These are phyloP conservation scores for Phialemonium atrogriseum DNA, from an alignment of 2,329 filamentous ascomycete species.

Conservation along the genomic window DNA sequence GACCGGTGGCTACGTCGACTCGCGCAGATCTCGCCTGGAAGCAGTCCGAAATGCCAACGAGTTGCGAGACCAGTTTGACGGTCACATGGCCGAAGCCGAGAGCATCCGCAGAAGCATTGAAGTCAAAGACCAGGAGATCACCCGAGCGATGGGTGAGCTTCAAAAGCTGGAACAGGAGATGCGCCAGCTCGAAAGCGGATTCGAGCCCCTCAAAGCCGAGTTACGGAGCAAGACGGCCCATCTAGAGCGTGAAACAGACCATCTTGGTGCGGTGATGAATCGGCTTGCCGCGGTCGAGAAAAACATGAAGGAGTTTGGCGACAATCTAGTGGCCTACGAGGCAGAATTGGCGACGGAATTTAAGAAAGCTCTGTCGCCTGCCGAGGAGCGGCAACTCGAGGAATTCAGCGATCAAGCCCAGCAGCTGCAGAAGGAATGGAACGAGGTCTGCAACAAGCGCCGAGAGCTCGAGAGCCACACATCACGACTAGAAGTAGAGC, in stretches of 20 bases:
- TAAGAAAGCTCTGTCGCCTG: slow-evolving; percentile 75
- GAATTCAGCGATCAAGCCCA: slow-evolving; percentile 61
- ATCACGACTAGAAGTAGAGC: slow-evolving; percentile 73
- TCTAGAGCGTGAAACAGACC: slow-evolving; percentile 63
- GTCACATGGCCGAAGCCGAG: slow-evolving; percentile 51
- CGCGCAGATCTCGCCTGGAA: slow-evolving; percentile 76
- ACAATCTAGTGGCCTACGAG: slow-evolving; percentile 69
- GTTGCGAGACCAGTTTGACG: slow-evolving; percentile 68
- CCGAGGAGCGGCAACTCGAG: slow-evolving; percentile 79
- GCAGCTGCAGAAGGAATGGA: slow-evolving; percentile 67
- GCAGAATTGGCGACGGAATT: slow-evolving; percentile 79
- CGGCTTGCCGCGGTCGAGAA: slow-evolving; percentile 62
- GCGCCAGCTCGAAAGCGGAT: slow-evolving; percentile 71
- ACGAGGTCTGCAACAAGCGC: slow-evolving; percentile 63
- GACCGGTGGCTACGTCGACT: slow-evolving; percentile 90
- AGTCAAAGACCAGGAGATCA: slow-evolving; percentile 80
- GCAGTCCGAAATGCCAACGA: slow-evolving; percentile 68
- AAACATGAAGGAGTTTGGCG: slow-evolving; percentile 67
- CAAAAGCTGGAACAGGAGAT: slow-evolving; percentile 76
- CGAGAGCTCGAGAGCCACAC: slow-evolving; percentile 75
- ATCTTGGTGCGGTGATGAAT: slow-evolving; percentile 60
- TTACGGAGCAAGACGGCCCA: slow-evolving; percentile 67
- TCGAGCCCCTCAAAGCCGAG: slow-evolving; percentile 71
- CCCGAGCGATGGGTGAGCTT: slow-evolving; percentile 71
- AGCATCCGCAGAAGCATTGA: slow-evolving; percentile 66